Evolutionary conservation across 148 eudicot species (phyloP).

Genomic region (Camellia lanceoleosa): DNA sequence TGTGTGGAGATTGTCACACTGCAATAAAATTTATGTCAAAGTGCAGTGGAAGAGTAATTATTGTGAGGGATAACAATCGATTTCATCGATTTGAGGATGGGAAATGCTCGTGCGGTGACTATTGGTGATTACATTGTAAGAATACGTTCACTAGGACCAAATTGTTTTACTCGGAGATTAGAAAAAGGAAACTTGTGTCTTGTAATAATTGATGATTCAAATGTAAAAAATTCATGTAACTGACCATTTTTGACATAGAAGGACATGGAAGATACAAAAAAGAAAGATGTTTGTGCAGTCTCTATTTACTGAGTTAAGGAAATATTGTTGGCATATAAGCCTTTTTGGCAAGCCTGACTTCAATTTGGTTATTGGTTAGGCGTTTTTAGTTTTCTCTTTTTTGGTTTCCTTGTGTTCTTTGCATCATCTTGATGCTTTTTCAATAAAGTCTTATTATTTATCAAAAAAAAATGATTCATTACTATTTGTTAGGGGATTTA

Average conservation of each 20-base stretch:
- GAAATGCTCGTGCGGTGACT: conserved; percentile 79
- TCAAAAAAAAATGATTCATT: not conserved
- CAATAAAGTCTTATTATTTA: too few relatives aligned
- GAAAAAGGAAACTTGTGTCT: not conserved
- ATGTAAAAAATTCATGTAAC: not conserved
- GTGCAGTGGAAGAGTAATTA: conserved; percentile 65
- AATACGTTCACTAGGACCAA: not conserved
- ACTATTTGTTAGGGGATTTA: not conserved
- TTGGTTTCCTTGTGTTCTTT: too few relatives aligned
- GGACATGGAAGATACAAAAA: not conserved
- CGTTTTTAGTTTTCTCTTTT: too few relatives aligned
- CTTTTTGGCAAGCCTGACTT: not conserved
- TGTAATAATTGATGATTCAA: not conserved
- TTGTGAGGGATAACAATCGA: conserved; percentile 75
- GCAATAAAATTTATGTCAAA: conserved; percentile 84
- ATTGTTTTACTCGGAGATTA: not conserved
- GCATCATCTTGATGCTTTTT: too few relatives aligned
- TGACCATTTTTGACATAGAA: not conserved
- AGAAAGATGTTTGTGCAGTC: not conserved
- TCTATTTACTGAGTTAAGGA: not conserved
- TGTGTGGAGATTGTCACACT: conserved; percentile 88
- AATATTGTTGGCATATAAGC: not conserved
- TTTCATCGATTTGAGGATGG: conserved; percentile 80
- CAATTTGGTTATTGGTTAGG: not conserved
- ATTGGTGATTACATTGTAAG: conserved; percentile 50